phyloP scores from a whole-genome alignment of 805 yeast genomes.

The Candida vartiovaarae region DNA sequence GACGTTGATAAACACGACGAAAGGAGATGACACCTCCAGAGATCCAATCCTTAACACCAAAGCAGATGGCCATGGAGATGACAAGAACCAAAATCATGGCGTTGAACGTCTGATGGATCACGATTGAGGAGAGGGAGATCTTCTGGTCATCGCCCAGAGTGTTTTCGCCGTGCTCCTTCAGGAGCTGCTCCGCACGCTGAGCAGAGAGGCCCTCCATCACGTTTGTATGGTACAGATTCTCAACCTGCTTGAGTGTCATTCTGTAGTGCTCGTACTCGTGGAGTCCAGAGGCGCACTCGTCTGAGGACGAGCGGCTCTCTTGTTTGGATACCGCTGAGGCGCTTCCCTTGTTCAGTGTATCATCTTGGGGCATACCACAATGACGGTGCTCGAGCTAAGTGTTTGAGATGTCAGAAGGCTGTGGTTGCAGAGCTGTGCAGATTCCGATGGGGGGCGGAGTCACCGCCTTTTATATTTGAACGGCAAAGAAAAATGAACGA shows the following conservation, averaged over 20 bases:
- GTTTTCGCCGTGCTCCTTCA: conserved; percentile 46
- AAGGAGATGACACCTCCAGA: conserved; percentile 75
- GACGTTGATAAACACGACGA: conserved; percentile 57
- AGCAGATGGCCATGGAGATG: conserved; percentile 62
- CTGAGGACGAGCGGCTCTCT: no score
- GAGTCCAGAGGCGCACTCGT: not conserved
- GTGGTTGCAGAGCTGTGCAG: no score
- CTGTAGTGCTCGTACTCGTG: conserved; percentile 21
- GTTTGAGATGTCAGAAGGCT: no score
- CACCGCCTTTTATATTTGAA: no score
- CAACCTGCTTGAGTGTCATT: conserved; percentile 30
- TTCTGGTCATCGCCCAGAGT: conserved; percentile 52
- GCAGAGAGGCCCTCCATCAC: conserved; percentile 40
- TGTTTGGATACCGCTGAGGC: no score
- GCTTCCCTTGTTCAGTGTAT: no score
- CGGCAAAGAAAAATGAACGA: no score
- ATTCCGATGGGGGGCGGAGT: no score
- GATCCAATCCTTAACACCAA: conserved; percentile 72
- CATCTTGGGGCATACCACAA: no score
- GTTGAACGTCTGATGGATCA: conserved; percentile 62
- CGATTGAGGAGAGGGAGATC: conserved; percentile 45
- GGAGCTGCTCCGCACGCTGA: conserved; percentile 25
- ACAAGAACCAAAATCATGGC: conserved; percentile 74
- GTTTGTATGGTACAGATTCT: conserved; percentile 33
- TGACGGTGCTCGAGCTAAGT: no score